Evolutionary conservation across 495 filamentous ascomycete genomes (phyloP).

Genomic region (Cladorrhinum samala): DNA sequence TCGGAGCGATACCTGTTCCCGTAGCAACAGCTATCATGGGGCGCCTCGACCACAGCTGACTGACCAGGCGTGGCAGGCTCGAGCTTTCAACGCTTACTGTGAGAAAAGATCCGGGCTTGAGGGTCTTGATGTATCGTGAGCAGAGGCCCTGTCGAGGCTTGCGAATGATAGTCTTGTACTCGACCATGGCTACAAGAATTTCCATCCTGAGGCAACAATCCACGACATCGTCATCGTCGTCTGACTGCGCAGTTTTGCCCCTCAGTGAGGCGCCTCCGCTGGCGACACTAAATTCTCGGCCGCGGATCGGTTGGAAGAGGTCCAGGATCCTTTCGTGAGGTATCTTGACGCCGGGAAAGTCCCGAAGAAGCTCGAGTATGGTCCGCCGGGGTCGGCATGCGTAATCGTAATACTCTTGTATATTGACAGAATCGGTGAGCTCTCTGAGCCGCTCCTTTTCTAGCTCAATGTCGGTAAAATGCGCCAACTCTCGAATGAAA

Average conservation of each 20-base stretch:
- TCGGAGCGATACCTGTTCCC: slow-evolving; percentile 86
- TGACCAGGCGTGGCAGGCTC: slow-evolving; percentile 7
- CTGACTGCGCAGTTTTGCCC: neutral
- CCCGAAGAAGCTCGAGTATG: slow-evolving; percentile 84
- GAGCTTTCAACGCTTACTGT: slow-evolving; percentile 45
- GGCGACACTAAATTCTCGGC: slow-evolving; percentile 83
- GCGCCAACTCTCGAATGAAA: slow-evolving; percentile 71
- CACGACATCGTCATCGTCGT: neutral
- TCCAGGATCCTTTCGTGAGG: slow-evolving; percentile 65
- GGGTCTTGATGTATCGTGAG: slow-evolving; percentile 70
- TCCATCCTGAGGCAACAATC: slow-evolving; percentile 49
- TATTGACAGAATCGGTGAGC: slow-evolving; percentile 66
- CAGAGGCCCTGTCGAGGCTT: slow-evolving; percentile 82
- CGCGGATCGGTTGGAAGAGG: slow-evolving; percentile 68
- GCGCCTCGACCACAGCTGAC: slow-evolving; percentile 6
- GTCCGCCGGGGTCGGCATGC: slow-evolving; percentile 85
- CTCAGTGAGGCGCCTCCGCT: slow-evolving; percentile 51
- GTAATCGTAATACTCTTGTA: slow-evolving; percentile 94
- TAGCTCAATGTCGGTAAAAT: slow-evolving; percentile 61
- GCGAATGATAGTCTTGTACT: slow-evolving; percentile 84
- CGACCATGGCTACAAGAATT: slow-evolving; percentile 82
- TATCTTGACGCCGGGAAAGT: slow-evolving; percentile 79
- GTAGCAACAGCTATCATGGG: slow-evolving; percentile 79
- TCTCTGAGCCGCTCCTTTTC: slow-evolving; percentile 80
- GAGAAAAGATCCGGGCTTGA: slow-evolving; percentile 52